These are phyloP conservation scores for Trichophaea hybrida DNA, from an alignment of 2,329 filamentous ascomycete genomes.

Conservation along the genomic window DNA sequence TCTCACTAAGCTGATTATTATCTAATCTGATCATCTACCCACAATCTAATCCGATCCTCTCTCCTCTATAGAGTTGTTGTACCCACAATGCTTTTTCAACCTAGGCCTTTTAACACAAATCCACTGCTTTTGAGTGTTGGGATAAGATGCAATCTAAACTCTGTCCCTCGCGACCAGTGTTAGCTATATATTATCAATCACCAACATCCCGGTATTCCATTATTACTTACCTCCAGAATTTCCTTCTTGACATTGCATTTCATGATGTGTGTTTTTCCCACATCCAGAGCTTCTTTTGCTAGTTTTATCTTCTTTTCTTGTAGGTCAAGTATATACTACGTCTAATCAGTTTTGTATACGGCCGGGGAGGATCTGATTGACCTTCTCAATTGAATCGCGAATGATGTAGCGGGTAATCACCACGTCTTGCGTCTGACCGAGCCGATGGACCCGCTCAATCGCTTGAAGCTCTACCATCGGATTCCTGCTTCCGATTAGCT, in stretches of 20 bases:
- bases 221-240: background rate
- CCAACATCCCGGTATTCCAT: too few relatives aligned
- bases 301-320: slow-evolving; percentile 13
- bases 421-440: slow-evolving; percentile 28
- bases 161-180: too few relatives aligned
- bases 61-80: too few relatives aligned
- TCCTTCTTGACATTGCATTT: background rate
- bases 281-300: slow-evolving; percentile 8
- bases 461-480: slow-evolving; percentile 31
- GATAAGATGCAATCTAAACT: too few relatives aligned
- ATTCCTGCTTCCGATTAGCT: slow-evolving; percentile 20
- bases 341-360: background rate
- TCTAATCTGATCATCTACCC: too few relatives aligned
- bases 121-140: too few relatives aligned
- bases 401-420: slow-evolving; percentile 28
- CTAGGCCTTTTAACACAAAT: too few relatives aligned
- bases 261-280: background rate
- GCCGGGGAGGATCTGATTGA: background rate
- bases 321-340: slow-evolving; percentile 8
- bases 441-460: slow-evolving; percentile 29
- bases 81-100: too few relatives aligned
- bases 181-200: too few relatives aligned
- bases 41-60: too few relatives aligned
- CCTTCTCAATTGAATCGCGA: slow-evolving; percentile 26
- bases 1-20: too few relatives aligned